A percentile compares a stretch with the other conserved stretches of the same genome.
phyloP scores from a whole-genome alignment of 139 green algal species.

The Chlorella vulgaris region DNA sequence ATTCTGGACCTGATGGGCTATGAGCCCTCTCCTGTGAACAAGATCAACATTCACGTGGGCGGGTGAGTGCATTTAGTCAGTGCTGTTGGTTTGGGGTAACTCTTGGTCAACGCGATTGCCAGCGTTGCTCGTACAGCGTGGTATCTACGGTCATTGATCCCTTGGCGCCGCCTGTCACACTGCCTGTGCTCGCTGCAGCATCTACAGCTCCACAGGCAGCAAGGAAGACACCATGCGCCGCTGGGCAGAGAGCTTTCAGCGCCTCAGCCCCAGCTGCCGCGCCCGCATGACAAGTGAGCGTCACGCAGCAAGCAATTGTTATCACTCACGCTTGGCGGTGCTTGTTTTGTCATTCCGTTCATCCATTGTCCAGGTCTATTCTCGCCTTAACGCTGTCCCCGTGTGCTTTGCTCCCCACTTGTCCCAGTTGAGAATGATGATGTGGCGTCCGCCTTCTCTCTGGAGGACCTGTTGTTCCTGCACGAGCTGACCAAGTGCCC shows the following conservation, averaged over 20 bases:
- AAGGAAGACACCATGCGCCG: slow-evolving; percentile 65
- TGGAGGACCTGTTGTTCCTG: slow-evolving; percentile 58
- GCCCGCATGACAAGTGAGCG: slow-evolving; percentile 53
- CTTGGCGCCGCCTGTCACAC: neutral
- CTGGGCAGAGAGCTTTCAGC: slow-evolving; percentile 56
- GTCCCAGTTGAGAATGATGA: slow-evolving; percentile 76
- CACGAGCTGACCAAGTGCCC: slow-evolving; percentile 47
- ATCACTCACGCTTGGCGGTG: neutral
- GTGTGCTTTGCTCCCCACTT: neutral
- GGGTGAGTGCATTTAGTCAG: slow-evolving; percentile 21
- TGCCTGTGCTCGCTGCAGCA: neutral
- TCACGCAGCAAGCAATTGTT: neutral
- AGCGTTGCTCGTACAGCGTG: too few relatives aligned
- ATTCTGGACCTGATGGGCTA: slow-evolving; percentile 78
- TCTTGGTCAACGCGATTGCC: too few relatives aligned
- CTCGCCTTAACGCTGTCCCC: too few relatives aligned
- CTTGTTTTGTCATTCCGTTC: neutral
- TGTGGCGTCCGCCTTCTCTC: slow-evolving; percentile 49
- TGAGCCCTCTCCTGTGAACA: slow-evolving; percentile 60
- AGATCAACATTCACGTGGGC: slow-evolving; percentile 85
- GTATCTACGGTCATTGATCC: too few relatives aligned
- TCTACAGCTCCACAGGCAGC: slow-evolving; percentile 48
- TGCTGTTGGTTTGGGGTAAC: too few relatives aligned
- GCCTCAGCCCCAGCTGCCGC: slow-evolving; percentile 54
- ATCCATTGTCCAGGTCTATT: neutral